A percentile compares a stretch with the other conserved stretches of the same genome.
Conservation (phyloP, 225 moss, liverwort and hornwort species). For the Pleurozium schreberi region DNA sequence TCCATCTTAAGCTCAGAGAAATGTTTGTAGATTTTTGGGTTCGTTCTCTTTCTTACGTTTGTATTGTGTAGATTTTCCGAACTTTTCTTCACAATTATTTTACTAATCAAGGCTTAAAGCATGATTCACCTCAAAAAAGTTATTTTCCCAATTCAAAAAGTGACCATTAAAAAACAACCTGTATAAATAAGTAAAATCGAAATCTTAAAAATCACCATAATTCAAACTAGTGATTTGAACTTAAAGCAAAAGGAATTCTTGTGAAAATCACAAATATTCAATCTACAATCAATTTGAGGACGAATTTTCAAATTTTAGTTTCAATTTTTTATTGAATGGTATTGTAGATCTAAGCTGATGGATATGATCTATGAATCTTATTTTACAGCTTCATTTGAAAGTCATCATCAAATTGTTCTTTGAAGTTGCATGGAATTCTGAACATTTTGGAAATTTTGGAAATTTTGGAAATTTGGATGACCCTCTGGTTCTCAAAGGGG, state of each 20-base stretch:
- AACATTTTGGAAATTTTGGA: background rate
- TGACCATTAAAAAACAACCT: background rate
- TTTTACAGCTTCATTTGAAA: background rate
- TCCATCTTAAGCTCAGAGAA: background rate
- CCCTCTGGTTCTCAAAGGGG: background rate
- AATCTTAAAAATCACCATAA: background rate
- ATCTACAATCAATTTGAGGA: background rate
- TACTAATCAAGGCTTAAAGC: background rate
- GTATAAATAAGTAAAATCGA: background rate
- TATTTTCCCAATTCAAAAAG: background rate
- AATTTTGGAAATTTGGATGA: background rate
- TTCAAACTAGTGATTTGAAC: background rate
- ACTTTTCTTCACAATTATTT: background rate
- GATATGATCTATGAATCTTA: background rate
- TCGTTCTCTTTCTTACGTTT: background rate
- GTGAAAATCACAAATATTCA: background rate
- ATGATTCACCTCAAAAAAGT: background rate
- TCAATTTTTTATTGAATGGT: background rate
- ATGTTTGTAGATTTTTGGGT: background rate
- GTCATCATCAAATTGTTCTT: background rate
- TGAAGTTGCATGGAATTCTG: background rate
- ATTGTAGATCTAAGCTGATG: background rate
- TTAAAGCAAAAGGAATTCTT: background rate
- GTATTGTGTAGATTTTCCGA: background rate
- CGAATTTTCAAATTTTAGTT: background rate